Percentiles rank a stretch among this genome's conserved stretches.
These are phyloP conservation scores for Phialophora expanda DNA, from an alignment of 2,329 filamentous ascomycete species.

Conservation along the genomic window DNA sequence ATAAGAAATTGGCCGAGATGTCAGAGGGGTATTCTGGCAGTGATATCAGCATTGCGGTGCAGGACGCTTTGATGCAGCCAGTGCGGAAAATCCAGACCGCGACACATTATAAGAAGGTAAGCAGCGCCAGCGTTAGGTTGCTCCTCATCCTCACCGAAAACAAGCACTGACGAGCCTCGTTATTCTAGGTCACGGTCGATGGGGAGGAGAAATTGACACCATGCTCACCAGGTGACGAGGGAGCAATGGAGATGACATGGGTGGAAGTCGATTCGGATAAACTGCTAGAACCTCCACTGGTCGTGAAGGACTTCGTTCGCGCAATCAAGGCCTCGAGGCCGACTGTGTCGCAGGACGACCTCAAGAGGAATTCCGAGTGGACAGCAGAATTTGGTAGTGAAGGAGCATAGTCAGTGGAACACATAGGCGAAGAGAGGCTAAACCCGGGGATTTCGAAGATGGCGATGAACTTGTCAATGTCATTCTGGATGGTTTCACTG, in stretches of 20 bases:
- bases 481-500: neutral
- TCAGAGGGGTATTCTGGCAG: slow-evolving; percentile 95
- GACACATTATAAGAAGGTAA: slow-evolving; percentile 94
- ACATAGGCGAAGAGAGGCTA: neutral
- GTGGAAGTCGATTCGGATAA: slow-evolving; percentile 82
- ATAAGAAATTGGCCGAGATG: slow-evolving; percentile 75
- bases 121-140: slow-evolving; percentile 21
- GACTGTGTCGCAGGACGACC: slow-evolving; percentile 86
- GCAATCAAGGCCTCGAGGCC: slow-evolving; percentile 87
- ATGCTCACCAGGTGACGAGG: slow-evolving; percentile 87
- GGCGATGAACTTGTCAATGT: neutral
- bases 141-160: neutral
- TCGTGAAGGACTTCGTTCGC: slow-evolving; percentile 90
- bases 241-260: slow-evolving; percentile 92
- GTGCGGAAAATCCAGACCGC: slow-evolving; percentile 96
- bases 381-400: slow-evolving; percentile 96
- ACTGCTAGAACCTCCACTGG: slow-evolving; percentile 82
- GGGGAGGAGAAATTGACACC: slow-evolving; percentile 69
- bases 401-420: slow-evolving; percentile 59
- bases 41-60: slow-evolving; percentile 94
- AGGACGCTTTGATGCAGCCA: slow-evolving; percentile 96
- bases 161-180: neutral
- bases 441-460: neutral
- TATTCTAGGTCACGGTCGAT: slow-evolving; percentile 72
- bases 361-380: slow-evolving; percentile 86